Percentiles rank a stretch among this genome's conserved stretches.
Conservation (phyloP, 495 filamentous ascomycete species). For the Rostrohypoxylon terebratum region DNA sequence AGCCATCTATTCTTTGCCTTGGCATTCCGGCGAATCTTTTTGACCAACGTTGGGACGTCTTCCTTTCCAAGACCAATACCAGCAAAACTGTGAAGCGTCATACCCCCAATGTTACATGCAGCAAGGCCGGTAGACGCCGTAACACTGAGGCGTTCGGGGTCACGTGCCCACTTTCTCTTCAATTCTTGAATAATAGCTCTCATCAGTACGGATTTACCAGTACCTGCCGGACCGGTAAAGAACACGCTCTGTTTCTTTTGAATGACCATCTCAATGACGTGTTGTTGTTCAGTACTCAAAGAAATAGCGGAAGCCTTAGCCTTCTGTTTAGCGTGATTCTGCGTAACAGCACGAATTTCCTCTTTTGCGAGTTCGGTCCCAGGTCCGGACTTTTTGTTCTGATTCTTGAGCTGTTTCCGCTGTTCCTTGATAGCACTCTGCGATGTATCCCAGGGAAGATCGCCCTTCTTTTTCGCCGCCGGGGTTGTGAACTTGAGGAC, state of each 20-base stretch:
- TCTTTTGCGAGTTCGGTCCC: conserved; percentile 47
- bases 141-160: conserved; percentile 86
- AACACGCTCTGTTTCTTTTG: conserved; percentile 87
- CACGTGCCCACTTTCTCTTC: conserved; percentile 75
- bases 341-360: conserved; percentile 53
- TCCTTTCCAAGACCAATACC: conserved; percentile 97
- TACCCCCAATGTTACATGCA: conserved; percentile 95
- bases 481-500: conserved; percentile 40
- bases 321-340: conserved; percentile 51
- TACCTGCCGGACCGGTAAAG: conserved; percentile 97
- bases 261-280: conserved; percentile 83
- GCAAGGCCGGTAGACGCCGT: conserved; percentile 96
- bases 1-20: conserved; percentile 93
- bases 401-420: conserved; percentile 78
- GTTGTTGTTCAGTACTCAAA: conserved; percentile 85
- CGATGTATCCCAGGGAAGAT: conserved; percentile 79
- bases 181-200: conserved; percentile 86
- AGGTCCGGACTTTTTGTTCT: conserved; percentile 56
- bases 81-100: conserved; percentile 94
- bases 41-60: conserved; percentile 80
- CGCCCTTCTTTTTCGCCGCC: conserved; percentile 53
- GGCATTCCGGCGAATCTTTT: conserved; percentile 88
- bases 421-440: conserved; percentile 84
- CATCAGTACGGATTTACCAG: conserved; percentile 96
- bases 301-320: conserved; percentile 69